A percentile compares a stretch with the other conserved stretches of the same genome.
Conservation (phyloP, 2,329 filamentous ascomycete species). For the Trichoderma cornu-damae region DNA sequence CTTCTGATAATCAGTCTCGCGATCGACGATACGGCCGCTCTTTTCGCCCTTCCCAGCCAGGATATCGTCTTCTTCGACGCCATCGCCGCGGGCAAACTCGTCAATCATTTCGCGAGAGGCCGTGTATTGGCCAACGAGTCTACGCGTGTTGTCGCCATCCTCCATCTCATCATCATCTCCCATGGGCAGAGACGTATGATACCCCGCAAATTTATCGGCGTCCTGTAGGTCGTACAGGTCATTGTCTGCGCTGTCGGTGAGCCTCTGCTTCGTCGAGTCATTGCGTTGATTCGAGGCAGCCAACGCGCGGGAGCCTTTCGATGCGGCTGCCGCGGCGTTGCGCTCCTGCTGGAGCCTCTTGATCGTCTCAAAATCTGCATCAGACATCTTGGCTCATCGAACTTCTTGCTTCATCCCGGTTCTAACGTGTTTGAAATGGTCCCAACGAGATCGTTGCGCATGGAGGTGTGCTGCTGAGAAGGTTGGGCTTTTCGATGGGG, state of each 20-base stretch:
- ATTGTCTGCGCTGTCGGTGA: slow-evolving; percentile 84
- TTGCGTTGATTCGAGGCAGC: slow-evolving; percentile 74
- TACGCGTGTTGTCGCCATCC: slow-evolving; percentile 65
- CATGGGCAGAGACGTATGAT: slow-evolving; percentile 81
- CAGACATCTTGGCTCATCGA: slow-evolving; percentile 53
- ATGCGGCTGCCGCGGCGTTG: slow-evolving; percentile 70
- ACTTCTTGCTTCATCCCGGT: slow-evolving; percentile 39
- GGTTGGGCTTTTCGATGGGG: slow-evolving; percentile 21
- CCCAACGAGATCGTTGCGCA: slow-evolving; percentile 35
- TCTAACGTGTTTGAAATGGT: slow-evolving; percentile 36
- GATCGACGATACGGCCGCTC: slow-evolving; percentile 82
- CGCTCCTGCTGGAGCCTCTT: slow-evolving; percentile 88
- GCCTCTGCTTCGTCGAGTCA: slow-evolving; percentile 85
- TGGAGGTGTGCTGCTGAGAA: slow-evolving; percentile 31
- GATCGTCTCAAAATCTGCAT: slow-evolving; percentile 83
- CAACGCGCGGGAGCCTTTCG: slow-evolving; percentile 76
- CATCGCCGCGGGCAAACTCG: slow-evolving; percentile 80
- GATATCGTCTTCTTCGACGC: slow-evolving; percentile 88
- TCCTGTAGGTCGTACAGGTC: slow-evolving; percentile 77
- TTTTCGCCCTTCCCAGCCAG: slow-evolving; percentile 77
- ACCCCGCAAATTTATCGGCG: slow-evolving; percentile 78
- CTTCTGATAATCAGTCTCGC: slow-evolving; percentile 97
- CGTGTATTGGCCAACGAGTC: slow-evolving; percentile 92
- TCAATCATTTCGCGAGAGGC: slow-evolving; percentile 88
- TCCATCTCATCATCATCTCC: slow-evolving; percentile 73